Percentiles rank a stretch among this genome's conserved stretches.
These are phyloP conservation scores for Quercus lobata DNA, from an alignment of 331 rosid genomes.

Conservation along the genomic window DNA sequence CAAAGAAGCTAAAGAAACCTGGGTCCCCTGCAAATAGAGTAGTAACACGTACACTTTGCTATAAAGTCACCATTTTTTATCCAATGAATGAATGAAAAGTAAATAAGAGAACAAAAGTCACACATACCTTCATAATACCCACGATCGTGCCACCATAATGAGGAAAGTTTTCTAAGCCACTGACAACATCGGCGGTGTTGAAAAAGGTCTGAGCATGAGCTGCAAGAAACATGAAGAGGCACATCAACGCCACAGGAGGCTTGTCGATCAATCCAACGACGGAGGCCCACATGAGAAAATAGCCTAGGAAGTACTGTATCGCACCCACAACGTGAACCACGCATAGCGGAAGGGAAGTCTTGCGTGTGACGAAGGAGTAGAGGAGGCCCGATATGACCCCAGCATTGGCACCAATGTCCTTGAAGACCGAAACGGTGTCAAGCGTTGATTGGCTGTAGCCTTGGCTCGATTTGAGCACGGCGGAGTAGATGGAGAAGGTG, in stretches of 20 bases:
- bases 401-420: constrained; percentile 85
- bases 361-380: constrained; percentile 59
- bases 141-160: constrained; percentile 75
- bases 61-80: too few relatives aligned
- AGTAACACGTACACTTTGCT: too few relatives aligned
- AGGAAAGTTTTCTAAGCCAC: constrained; percentile 69
- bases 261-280: constrained; percentile 56
- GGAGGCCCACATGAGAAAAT: constrained; percentile 66
- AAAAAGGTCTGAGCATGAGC: constrained; percentile 74
- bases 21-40: too few relatives aligned
- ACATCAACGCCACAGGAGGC: constrained; percentile 62
- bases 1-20: too few relatives aligned
- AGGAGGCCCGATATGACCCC: constrained; percentile 80
- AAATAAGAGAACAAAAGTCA: too few relatives aligned
- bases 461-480: constrained; percentile 65
- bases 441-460: constrained; percentile 81
- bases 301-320: constrained; percentile 56
- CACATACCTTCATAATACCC: constrained; percentile 73
- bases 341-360: constrained; percentile 56
- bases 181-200: constrained; percentile 72
- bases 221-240: constrained; percentile 64
- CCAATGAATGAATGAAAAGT: too few relatives aligned
- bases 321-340: constrained; percentile 61
- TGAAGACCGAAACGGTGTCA: constrained; percentile 87
- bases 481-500: constrained; percentile 85